Conservation (phyloP, 2,329 filamentous ascomycete genomes). For the Orbilia blumenaviensis region DNA sequence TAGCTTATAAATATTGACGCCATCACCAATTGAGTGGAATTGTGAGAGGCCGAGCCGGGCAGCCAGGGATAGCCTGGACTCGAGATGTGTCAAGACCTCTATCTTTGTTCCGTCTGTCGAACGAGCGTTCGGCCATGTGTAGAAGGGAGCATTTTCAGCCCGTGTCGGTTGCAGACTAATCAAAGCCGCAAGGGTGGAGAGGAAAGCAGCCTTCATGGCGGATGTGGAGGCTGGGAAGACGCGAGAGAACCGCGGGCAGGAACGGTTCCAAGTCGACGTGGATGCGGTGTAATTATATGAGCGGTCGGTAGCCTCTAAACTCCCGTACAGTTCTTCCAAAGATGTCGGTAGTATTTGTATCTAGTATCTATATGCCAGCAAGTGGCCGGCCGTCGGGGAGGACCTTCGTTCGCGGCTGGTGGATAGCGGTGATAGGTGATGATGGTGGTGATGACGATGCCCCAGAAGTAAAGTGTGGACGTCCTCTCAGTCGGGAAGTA, state of each 20-base stretch:
- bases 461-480: neutral
- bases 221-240: slow-evolving; percentile 36
- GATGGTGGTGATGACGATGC: slow-evolving; percentile 30
- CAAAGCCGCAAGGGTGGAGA: slow-evolving; percentile 43
- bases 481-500: too few species aligned
- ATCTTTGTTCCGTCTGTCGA: slow-evolving; percentile 27
- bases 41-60: slow-evolving; percentile 51
- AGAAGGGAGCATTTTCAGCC: slow-evolving; percentile 45
- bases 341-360: neutral
- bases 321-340: neutral
- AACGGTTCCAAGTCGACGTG: neutral
- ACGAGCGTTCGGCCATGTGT: slow-evolving; percentile 45
- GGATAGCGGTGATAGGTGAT: neutral
- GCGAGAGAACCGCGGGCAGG: slow-evolving; percentile 26
- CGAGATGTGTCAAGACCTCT: slow-evolving; percentile 33
- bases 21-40: slow-evolving; percentile 44
- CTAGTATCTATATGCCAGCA: neutral
- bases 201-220: slow-evolving; percentile 38
- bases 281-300: neutral
- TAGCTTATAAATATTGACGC: slow-evolving; percentile 45
- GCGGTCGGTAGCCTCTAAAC: neutral
- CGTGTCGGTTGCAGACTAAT: slow-evolving; percentile 30
- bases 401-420: neutral
- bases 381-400: slow-evolving; percentile 14
- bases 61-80: slow-evolving; percentile 40